These are phyloP conservation scores for Candida namnaoensis DNA, from an alignment of 805 yeast genomes.

Conservation along the genomic window DNA sequence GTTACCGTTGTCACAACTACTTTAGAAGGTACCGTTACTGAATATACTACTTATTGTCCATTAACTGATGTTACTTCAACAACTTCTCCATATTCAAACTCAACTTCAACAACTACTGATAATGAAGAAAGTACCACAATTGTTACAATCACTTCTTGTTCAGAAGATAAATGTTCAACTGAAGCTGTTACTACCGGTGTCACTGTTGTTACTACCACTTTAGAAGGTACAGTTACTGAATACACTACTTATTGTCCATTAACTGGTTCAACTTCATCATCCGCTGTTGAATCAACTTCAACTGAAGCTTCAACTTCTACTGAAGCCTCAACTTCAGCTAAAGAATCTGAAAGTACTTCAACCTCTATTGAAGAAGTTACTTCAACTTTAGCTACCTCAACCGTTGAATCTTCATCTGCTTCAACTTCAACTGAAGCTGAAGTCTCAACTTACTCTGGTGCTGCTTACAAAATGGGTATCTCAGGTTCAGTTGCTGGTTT, in stretches of 20 bases:
- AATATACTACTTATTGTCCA: conserved; percentile 1
- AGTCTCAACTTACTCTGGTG: not conserved
- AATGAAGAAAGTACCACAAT: conserved; percentile 5
- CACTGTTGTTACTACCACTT: conserved; percentile 6
- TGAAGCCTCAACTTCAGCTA: not conserved
- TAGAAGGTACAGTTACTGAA: conserved; percentile 1
- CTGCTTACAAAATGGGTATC: too few relatives aligned
- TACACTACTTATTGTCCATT: conserved; percentile 1
- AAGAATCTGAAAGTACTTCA: not conserved
- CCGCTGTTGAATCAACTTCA: conserved; percentile 15
- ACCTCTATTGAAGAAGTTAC: not conserved
- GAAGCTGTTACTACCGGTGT: conserved; percentile 9
- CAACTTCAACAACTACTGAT: conserved; percentile 23
- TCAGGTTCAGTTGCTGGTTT: too few relatives aligned
- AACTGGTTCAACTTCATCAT: conserved; percentile 16
- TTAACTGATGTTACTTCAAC: conserved; percentile 5
- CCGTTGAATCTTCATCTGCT: conserved; percentile 5
- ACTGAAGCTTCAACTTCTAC: not conserved
- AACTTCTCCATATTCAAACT: too few relatives aligned
- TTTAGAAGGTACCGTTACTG: not conserved
- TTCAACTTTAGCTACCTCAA: not conserved
- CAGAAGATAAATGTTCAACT: conserved; percentile 4
- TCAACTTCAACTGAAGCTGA: conserved; percentile 11
- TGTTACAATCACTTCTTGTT: conserved; percentile 12
- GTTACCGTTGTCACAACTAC: conserved; percentile 7